phyloP scores from a whole-genome alignment of 2,329 filamentous ascomycete genomes.

The Penicillium janthinellum region DNA sequence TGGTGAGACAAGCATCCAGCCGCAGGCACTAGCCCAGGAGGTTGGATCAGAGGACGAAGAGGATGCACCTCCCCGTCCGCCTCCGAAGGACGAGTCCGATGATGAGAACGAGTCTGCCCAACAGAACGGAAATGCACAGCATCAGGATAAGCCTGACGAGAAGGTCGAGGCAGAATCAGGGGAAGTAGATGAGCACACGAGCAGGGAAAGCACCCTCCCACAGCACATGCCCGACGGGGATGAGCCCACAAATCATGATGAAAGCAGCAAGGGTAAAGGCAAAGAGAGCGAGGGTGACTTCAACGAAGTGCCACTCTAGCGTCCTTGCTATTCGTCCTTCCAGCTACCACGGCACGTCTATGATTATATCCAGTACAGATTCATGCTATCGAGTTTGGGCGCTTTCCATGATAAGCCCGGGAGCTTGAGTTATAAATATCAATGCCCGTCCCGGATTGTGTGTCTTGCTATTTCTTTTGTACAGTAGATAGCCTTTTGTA shows the following conservation, averaged over 20 bases:
- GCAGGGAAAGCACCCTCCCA: conserved; percentile 31
- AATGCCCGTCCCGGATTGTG: conserved; percentile 14
- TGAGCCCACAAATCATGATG: conserved; percentile 16
- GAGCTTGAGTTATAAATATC: conserved; percentile 19
- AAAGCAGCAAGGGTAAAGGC: conserved; percentile 30
- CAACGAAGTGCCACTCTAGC: conserved; percentile 39
- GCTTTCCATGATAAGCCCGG: conserved; percentile 6
- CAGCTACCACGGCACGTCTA: conserved; percentile 11
- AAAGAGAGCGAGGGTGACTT: conserved; percentile 39
- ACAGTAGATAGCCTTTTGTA: conserved; percentile 22
- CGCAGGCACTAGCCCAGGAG: conserved; percentile 32
- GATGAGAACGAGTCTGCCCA: conserved; percentile 22
- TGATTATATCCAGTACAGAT: conserved; percentile 24
- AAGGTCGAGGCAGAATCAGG: conserved; percentile 16
- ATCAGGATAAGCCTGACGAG: conserved; percentile 7
- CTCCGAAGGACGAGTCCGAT: conserved; percentile 32
- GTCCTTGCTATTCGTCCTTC: conserved; percentile 7
- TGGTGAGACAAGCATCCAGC: conserved; percentile 31
- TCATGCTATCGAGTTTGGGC: conserved; percentile 15
- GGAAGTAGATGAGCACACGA: conserved; percentile 23
- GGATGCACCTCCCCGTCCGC: conserved; percentile 30
- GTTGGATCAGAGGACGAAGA: conserved; percentile 31
- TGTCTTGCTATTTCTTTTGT: conserved; percentile 20
- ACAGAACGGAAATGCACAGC: conserved; percentile 22
- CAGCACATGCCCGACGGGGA: conserved; percentile 27